phyloP scores from a whole-genome alignment of 345 rosid species.

The Eucalyptus polyanthemos region DNA sequence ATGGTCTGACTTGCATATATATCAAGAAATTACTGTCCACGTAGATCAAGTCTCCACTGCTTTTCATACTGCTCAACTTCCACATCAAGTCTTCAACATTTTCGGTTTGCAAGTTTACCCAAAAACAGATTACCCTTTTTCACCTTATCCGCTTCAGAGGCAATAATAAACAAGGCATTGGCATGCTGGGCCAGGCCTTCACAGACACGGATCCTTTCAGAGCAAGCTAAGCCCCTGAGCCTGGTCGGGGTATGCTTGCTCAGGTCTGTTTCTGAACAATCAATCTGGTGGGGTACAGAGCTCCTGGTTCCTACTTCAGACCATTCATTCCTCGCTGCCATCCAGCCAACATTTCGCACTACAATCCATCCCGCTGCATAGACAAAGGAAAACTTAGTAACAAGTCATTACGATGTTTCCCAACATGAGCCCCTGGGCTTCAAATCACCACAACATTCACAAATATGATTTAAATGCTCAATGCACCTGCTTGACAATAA shows the following conservation, averaged over 20 bases:
- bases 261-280: not conserved
- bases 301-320: not conserved
- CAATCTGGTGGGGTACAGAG: not conserved
- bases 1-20: constrained; percentile 1
- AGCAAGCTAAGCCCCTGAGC: not conserved
- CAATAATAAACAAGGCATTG: not conserved
- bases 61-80: not conserved
- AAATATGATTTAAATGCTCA: not conserved
- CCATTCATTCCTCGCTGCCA: not conserved
- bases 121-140: not conserved
- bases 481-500: not conserved
- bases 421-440: not conserved
- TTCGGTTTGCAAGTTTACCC: not conserved
- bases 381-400: not conserved
- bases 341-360: not conserved
- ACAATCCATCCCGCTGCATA: not conserved
- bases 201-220: not conserved
- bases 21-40: not conserved
- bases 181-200: not conserved
- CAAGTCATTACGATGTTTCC: not conserved
- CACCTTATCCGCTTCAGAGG: not conserved
- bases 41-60: not conserved
- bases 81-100: not conserved
- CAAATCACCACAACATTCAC: not conserved
- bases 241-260: not conserved